Base-by-base conservation (phyloP, 164 flowering plant genomes). In the Macadamia tetraphylla region DNA sequence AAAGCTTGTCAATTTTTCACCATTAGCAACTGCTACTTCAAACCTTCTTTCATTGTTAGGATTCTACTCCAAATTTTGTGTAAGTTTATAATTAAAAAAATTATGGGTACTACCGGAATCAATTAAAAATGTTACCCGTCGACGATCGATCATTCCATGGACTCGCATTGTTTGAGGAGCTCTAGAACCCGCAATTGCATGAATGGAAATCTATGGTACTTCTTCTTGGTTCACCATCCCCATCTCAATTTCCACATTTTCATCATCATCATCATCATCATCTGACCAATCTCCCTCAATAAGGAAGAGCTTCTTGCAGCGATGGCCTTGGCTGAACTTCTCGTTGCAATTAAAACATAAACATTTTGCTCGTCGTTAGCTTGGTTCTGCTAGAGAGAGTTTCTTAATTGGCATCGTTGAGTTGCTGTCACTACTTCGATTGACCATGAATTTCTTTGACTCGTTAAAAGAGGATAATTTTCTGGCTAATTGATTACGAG, bases 61-160 rank as follows among this genome's bases (percentile, higher is more conserved):
- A 2, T 11, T 6, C 55, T 12, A 8, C 18, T 23, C 30, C 1
- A 6, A 8, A 13, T 64, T 11, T 10, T 23, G 43, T 11, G 67
- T 56, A 11, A 65, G 40, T 3, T 51, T 29, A 23, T 15, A 11
- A 65, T 51, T 52, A 13, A 52, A 49, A 1, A 62, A 48, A 12
- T 14, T n/a, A 48, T 65, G 64, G 35, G 67, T 65, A 30, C 58
- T 65, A 4, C 71, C 63, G 46, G 58, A 55, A 40, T 65, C 67
- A 9, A 49, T 30, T 57, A 49, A 53, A 14, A 65, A 3, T 29
- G 59, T 65, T 29, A 65, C 11, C 23, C 0, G 13, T 10, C 32
- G 67, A 1, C 18, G 55, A 6, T 53, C 32, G 0, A 46, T 43
- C 31, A 3, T 17, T 8, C 56, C 53, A 11, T 17, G 1, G n/a